Base-by-base conservation (phyloP, 345 rosid species). In the Boechera stricta region DNA sequence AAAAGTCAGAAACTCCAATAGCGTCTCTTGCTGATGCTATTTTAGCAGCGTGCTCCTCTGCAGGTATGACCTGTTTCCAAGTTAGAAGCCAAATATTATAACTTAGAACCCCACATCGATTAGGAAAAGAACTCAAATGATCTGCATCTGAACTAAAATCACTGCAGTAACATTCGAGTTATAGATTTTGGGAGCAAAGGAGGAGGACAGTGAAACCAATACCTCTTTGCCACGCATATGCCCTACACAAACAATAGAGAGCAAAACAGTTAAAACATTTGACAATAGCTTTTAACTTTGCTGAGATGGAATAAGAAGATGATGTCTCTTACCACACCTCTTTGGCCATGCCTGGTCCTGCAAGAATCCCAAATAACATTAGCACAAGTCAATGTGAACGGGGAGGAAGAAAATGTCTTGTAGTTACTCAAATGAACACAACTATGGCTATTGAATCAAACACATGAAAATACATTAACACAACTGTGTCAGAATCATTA, bases 321-420 rank as follows among this genome's bases (percentile, higher is more conserved):
- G 7, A 61, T 33, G 65, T 49, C 4, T 29, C 84, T 77, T 75
- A 84, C 87, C 90, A 55, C 87, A 88, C 69, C 83, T 88, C 83
- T 83, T 83, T 29, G 92, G 88, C 86, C 90, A 88, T 44, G 88
- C 87, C 68, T 88, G 87, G 74, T 86, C 90, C 87, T 80, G 83
- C 38, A 33, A 73, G 3, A 62, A 78, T 63, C 18, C 58, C 59
- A 10, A 36, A 29, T 45, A 33, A 45, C 48, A 68, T 79, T 10
- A 67, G 28, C 59, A 57, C 21, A 76, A 12, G 36, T 54, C 45
- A 59, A 41, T 36, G 67, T 7, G 51, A 48, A 69, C 1, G 42
- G 3, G 0, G 11, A 47, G 41, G 21, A 69, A 53, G 26, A 51
- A 77, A 45, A 33, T 29, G 1, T 52, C 48, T 61, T 29, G 45